A percentile compares a stretch with the other conserved stretches of the same genome.
phyloP scores from a whole-genome alignment of 176 grass and related monocot genomes.

The Cenchrus fungigraminus region DNA sequence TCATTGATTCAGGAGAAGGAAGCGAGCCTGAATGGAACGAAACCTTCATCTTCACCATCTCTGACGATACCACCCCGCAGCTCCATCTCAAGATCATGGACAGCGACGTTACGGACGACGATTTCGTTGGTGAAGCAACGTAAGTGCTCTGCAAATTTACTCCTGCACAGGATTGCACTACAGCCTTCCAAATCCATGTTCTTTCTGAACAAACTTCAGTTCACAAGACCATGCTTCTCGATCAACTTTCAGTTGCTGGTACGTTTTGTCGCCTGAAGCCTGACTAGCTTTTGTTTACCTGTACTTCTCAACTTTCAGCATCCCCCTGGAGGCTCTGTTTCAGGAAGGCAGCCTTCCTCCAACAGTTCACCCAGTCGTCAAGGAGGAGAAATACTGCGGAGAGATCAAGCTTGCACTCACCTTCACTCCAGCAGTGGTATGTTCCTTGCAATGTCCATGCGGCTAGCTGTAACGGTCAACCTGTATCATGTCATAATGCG shows the following conservation, averaged over 20 bases:
- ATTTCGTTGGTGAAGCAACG: constrained; percentile 84
- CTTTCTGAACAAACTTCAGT: background rate
- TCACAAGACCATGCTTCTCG: background rate
- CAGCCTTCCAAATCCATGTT: background rate
- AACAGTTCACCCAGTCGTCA: constrained; percentile 64
- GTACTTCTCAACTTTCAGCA: constrained; percentile 47
- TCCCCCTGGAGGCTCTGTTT: constrained; percentile 63
- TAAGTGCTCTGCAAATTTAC: constrained; percentile 18
- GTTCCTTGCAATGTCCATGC: background rate
- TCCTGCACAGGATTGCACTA: background rate
- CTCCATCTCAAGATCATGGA: constrained; percentile 87
- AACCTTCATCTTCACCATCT: constrained; percentile 76
- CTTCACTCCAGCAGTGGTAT: constrained; percentile 64
- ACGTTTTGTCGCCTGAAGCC: background rate
- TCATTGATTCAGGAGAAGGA: constrained; percentile 52
- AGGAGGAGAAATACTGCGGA: constrained; percentile 69
- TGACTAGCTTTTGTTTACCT: background rate
- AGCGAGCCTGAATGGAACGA: constrained; percentile 90
- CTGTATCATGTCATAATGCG: background rate
- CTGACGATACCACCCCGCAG: constrained; percentile 33
- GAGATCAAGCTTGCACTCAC: constrained; percentile 89
- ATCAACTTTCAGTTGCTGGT: constrained; percentile 1
- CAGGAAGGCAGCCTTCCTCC: constrained; percentile 65
- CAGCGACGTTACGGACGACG: constrained; percentile 64
- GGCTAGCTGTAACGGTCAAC: background rate